phyloP scores from a whole-genome alignment of 257 asterid genomes.

The Euphrasia confusa region DNA sequence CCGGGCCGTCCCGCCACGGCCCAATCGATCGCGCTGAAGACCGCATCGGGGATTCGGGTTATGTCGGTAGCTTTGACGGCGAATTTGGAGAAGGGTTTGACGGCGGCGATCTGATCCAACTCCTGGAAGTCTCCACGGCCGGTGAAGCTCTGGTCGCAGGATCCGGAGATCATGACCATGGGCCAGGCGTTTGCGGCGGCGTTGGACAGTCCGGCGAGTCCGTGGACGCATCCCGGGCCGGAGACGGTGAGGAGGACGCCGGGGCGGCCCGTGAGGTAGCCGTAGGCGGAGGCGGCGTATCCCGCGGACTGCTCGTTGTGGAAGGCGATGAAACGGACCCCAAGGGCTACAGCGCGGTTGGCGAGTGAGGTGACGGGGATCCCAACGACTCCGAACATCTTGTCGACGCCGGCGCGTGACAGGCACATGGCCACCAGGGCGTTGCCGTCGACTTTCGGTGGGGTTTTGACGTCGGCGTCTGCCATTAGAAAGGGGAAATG shows the following conservation, averaged over 20 bases:
- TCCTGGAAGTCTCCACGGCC: conserved; percentile 93
- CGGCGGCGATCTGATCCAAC: conserved; percentile 76
- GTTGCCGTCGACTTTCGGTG: conserved; percentile 50
- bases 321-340: conserved; percentile 85
- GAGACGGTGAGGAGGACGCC: conserved; percentile 91
- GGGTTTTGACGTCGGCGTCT: conserved; percentile 22
- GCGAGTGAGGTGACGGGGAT: conserved; percentile 89
- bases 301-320: conserved; percentile 98
- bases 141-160: conserved; percentile 63
- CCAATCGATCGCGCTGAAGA: conserved; percentile 60
- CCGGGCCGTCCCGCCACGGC: conserved; percentile 68
- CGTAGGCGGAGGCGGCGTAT: conserved; percentile 96
- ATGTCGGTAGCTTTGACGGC: conserved; percentile 69
- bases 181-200: conserved; percentile 84
- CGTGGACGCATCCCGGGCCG: conserved; percentile 96
- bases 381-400: conserved; percentile 88
- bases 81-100: conserved; percentile 69
- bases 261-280: conserved; percentile 80
- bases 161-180: conserved; percentile 81
- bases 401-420: conserved; percentile 57
- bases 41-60: conserved; percentile 45
- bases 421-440: conserved; percentile 67
- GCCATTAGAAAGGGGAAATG: conserved; percentile 30
- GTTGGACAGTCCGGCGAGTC: conserved; percentile 88
- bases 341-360: conserved; percentile 61